Percentiles rank a stretch among this genome's conserved stretches.
phyloP scores from a whole-genome alignment of 768 basidiomycete genomes.

The Tephrocybe rancida region DNA sequence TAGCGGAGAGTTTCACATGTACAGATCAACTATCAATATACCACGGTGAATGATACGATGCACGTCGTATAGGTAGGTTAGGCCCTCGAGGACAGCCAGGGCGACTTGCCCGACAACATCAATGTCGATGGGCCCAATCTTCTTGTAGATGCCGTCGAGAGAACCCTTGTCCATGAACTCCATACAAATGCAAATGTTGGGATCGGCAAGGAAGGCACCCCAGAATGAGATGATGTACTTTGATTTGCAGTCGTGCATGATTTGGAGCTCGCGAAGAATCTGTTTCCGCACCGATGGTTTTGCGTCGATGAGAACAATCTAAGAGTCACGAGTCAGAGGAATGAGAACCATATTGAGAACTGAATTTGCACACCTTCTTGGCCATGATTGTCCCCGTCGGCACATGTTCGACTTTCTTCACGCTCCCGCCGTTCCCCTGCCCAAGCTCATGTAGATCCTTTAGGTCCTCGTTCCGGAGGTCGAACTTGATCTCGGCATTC shows the following conservation, averaged over 20 bases:
- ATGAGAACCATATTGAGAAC: not conserved
- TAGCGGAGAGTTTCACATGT: constrained; percentile 3
- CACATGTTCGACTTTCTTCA: constrained; percentile 92
- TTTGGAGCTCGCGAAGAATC: constrained; percentile 95
- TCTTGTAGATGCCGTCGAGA: constrained; percentile 94
- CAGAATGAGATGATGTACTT: constrained; percentile 96
- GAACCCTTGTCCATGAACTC: constrained; percentile 95
- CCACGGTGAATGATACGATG: constrained; percentile 99
- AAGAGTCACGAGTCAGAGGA: constrained; percentile 8
- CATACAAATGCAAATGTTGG: constrained; percentile 99
- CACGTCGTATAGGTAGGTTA: constrained; percentile 96
- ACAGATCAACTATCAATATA: constrained; percentile 36
- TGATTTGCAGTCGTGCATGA: constrained; percentile 97
- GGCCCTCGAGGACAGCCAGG: constrained; percentile 90
- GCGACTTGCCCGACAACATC: constrained; percentile 93
- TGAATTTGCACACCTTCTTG: constrained; percentile 74
- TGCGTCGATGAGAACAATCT: constrained; percentile 96
- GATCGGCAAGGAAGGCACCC: constrained; percentile 95
- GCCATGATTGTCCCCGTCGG: constrained; percentile 96
- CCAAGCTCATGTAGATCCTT: constrained; percentile 91
- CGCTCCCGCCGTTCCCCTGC: constrained; percentile 96
- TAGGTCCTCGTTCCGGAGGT: constrained; percentile 87
- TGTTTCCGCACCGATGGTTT: constrained; percentile 97
- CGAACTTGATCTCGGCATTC: constrained; percentile 82
- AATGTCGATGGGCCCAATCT: constrained; percentile 91